Evolutionary conservation across 768 basidiomycete species (phyloP).

Genomic region (Lactarius hengduanensis): DNA sequence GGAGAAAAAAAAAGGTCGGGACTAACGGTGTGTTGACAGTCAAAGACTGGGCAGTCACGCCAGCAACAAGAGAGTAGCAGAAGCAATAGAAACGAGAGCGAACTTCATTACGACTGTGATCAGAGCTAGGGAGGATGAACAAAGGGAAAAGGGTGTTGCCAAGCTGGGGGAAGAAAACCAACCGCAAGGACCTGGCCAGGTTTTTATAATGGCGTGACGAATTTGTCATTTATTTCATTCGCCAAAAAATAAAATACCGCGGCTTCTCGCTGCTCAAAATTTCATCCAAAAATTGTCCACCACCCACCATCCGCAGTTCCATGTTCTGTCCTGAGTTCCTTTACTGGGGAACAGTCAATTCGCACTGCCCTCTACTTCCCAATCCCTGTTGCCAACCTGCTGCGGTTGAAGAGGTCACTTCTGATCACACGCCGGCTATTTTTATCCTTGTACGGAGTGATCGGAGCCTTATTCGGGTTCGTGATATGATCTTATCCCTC

Average conservation of each 20-base stretch:
- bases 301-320: neutral
- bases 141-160: constrained; percentile 33
- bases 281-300: neutral
- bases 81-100: constrained; percentile 38
- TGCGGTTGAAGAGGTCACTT: neutral
- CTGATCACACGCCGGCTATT: neutral
- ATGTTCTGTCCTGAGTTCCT: neutral
- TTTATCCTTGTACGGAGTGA: neutral
- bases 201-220: constrained; percentile 20
- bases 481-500: neutral
- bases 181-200: constrained; percentile 22
- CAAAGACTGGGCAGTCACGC: constrained; percentile 47
- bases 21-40: constrained; percentile 74
- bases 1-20: neutral
- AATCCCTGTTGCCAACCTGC: neutral
- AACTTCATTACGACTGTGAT: constrained; percentile 47
- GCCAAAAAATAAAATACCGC: neutral
- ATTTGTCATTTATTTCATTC: constrained; percentile 10
- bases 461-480: constrained; percentile 6
- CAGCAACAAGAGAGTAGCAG: constrained; percentile 42
- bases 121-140: constrained; percentile 28
- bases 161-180: constrained; percentile 33
- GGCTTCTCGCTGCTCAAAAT: neutral
- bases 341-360: neutral
- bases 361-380: neutral